Conservation (phyloP, 2,329 filamentous ascomycete genomes). For the Escovopsis weberi region DNA sequence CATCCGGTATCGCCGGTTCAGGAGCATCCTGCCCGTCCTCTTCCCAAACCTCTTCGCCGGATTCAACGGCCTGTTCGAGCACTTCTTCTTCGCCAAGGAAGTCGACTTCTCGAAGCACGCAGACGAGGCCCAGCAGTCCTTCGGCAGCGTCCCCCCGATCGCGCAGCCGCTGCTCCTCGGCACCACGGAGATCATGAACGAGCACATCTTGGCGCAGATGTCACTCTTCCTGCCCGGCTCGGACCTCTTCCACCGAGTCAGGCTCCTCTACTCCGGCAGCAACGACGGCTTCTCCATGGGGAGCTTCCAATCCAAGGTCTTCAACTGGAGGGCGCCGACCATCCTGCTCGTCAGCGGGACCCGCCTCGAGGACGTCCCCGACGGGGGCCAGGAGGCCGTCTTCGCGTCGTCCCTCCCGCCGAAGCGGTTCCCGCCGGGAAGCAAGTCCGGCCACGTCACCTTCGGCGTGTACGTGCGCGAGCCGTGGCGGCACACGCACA, state of each 20-base stretch:
- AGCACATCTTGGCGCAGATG: conserved; percentile 52
- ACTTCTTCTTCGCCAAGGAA: conserved; percentile 61
- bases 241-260: conserved; percentile 49
- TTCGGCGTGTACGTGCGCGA: conserved; percentile 54
- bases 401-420: conserved; percentile 51
- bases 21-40: conserved; percentile 40
- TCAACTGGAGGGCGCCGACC: conserved; percentile 65
- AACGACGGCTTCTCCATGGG: conserved; percentile 64
- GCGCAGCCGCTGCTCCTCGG: conserved; percentile 36
- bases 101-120: conserved; percentile 48
- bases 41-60: conserved; percentile 55
- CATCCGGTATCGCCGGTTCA: conserved; percentile 48
- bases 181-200: conserved; percentile 46
- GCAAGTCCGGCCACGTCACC: conserved; percentile 32
- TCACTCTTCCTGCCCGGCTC: conserved; percentile 57
- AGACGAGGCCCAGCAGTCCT: conserved; percentile 4
- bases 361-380: conserved; percentile 35
- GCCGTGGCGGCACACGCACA: conserved; percentile 56
- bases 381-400: conserved; percentile 35
- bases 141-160: conserved; percentile 9
- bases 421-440: conserved; percentile 41
- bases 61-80: conserved; percentile 55
- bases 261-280: conserved; percentile 55
- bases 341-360: conserved; percentile 56
- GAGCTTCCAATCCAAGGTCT: conserved; percentile 58